phyloP scores from a whole-genome alignment of 495 filamentous ascomycete genomes.

The Aspergillus panamensis region DNA sequence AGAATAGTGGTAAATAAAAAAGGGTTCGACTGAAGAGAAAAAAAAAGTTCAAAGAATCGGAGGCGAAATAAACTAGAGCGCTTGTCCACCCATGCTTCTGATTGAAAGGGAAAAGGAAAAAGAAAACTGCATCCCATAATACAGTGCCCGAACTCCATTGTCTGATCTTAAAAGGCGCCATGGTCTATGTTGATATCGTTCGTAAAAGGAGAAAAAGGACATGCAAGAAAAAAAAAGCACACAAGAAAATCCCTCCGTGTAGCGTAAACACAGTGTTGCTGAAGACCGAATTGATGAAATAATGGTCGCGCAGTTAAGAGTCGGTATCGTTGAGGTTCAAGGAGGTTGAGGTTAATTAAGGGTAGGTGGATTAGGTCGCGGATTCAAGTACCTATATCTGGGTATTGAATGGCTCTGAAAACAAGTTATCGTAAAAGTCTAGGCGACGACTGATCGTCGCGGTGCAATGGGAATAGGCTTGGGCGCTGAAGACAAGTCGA shows the following conservation, averaged over 20 bases:
- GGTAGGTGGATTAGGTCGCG: background rate
- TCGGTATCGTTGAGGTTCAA: background rate
- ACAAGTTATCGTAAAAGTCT: constrained; percentile 25
- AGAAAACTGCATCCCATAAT: constrained; percentile 17
- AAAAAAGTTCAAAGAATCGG: constrained; percentile 1
- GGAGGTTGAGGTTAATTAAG: background rate
- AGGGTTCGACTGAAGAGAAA: background rate
- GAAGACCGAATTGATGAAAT: constrained; percentile 7
- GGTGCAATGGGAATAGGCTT: constrained; percentile 45
- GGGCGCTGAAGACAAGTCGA: constrained; percentile 39
- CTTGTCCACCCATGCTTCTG: constrained; percentile 23
- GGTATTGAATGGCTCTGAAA: background rate
- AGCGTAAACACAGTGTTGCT: background rate
- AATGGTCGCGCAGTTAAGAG: background rate
- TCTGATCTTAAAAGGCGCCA: constrained; percentile 36
- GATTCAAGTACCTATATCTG: background rate
- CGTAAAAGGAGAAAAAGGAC: constrained; percentile 18
- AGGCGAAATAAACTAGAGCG: constrained; percentile 15
- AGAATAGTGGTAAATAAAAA: constrained; percentile 8
- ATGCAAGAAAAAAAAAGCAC: constrained; percentile 14
- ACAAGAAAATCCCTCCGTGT: constrained; percentile 14
- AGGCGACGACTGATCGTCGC: constrained; percentile 41
- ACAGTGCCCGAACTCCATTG: constrained; percentile 29
- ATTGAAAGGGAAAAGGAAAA: constrained; percentile 17
- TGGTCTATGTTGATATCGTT: constrained; percentile 37